Evolutionary conservation across 106 monocot genomes (phyloP).

Genomic region (Dendrobium catenatum): DNA sequence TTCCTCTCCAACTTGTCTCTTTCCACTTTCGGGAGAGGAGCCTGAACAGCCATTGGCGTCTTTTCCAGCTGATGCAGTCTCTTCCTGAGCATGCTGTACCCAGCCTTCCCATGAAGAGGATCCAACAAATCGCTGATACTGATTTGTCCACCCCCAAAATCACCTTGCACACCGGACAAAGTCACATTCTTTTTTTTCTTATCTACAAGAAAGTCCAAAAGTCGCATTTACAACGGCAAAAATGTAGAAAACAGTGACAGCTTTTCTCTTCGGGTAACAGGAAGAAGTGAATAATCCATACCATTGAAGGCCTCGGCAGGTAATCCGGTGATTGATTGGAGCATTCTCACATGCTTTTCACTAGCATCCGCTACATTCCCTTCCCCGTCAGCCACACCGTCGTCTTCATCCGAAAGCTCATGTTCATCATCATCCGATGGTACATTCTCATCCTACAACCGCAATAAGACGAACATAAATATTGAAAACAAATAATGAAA

Average conservation of each 20-base stretch:
- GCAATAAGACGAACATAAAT: background rate
- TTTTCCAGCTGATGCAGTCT: constrained; percentile 42
- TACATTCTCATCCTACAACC: constrained; percentile 74
- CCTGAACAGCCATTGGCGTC: constrained; percentile 47
- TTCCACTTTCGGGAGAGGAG: constrained; percentile 73
- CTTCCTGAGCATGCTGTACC: constrained; percentile 72
- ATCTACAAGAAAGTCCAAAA: constrained; percentile 19
- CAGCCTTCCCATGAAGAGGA: constrained; percentile 61
- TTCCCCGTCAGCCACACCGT: constrained; percentile 17
- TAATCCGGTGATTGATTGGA: constrained; percentile 73
- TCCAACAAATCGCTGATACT: constrained; percentile 64
- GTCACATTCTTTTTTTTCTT: constrained; percentile 30
- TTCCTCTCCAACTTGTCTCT: constrained; percentile 76
- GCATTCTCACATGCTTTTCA: constrained; percentile 65
- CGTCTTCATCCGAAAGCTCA: constrained; percentile 3
- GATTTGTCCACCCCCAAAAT: constrained; percentile 20
- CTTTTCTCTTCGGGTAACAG: background rate
- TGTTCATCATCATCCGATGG: constrained; percentile 63
- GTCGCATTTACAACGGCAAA: background rate
- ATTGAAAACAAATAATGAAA: background rate
- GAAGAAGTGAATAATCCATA: constrained; percentile 13
- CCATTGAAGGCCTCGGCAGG: constrained; percentile 62
- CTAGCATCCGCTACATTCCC: constrained; percentile 14
- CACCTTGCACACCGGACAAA: constrained; percentile 24
- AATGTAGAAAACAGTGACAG: background rate